These are phyloP conservation scores for Wickerhamiella siamensis DNA, from an alignment of 805 yeast genomes.

Conservation along the genomic window DNA sequence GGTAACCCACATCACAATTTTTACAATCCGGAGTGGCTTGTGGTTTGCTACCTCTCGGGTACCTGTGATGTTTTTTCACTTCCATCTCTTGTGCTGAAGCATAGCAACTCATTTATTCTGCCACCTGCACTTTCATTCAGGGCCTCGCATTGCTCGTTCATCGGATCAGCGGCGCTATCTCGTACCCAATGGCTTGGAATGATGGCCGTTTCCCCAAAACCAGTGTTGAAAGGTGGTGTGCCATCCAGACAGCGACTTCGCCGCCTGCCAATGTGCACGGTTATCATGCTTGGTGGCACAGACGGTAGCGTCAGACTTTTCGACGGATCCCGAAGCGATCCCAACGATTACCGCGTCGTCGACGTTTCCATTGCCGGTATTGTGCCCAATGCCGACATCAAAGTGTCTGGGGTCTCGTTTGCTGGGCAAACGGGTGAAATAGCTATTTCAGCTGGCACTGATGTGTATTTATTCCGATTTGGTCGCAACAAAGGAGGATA, in stretches of 20 bases:
- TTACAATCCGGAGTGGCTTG: neutral
- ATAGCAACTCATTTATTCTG: slow-evolving; percentile 37
- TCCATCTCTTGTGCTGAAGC: neutral
- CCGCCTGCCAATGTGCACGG: slow-evolving; percentile 42
- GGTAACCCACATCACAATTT: slow-evolving; percentile 44
- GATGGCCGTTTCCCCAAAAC: slow-evolving; percentile 37
- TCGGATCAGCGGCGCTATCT: slow-evolving; percentile 42
- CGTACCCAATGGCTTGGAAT: slow-evolving; percentile 69
- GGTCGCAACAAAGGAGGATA: slow-evolving; percentile 34
- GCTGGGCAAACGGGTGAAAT: slow-evolving; percentile 68
- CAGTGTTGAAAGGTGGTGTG: slow-evolving; percentile 66
- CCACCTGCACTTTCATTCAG: slow-evolving; percentile 75
- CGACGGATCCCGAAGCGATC: slow-evolving; percentile 69
- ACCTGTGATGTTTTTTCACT: neutral
- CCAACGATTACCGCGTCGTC: slow-evolving; percentile 42
- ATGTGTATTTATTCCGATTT: slow-evolving; percentile 60
- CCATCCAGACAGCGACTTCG: slow-evolving; percentile 40
- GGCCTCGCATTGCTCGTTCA: slow-evolving; percentile 51
- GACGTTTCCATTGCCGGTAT: slow-evolving; percentile 40
- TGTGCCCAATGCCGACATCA: slow-evolving; percentile 27
- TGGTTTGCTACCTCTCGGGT: neutral
- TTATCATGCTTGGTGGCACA: slow-evolving; percentile 44
- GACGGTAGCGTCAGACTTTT: slow-evolving; percentile 68
- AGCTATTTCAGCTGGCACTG: slow-evolving; percentile 49
- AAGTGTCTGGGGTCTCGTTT: slow-evolving; percentile 49